Evolutionary conservation across 2,329 filamentous ascomycete genomes (phyloP), one percentile per base, ranked within the genome.

Genomic region (Shiraia bambusicola): DNA sequence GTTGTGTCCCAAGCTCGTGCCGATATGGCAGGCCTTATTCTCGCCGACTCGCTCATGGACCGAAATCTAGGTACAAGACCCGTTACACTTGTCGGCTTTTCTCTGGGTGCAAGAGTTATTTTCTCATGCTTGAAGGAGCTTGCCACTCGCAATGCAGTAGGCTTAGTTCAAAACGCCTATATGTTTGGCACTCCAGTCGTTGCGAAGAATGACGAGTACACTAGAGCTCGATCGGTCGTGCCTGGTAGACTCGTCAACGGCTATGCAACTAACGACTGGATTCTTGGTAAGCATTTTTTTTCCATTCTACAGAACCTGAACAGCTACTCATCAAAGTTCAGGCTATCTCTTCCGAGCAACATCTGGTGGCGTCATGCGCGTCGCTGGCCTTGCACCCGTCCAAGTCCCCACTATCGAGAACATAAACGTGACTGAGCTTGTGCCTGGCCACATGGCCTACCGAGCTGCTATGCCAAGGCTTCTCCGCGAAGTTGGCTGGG

Each of bases 361-460:
- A 3, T 87, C 86, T 54, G 93, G 93, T 52, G 93, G 93, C 30
- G 92, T 97, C 59, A 86, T 90, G 68, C 83, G 85, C 14, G 81
- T 98, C 1, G 91, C 91, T 4, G 93, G 93, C 10, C 78, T 98
- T 29, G 87, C 82, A 1, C 77, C 86, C 1, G 78, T 97, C 2
- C 81, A 92, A 31, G 80, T 94, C n/a, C 83, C 85, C 0, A 88
- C 86, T 12, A 71, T 97, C 12, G 93, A 97, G 65, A 97, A 96
- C 59, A 77, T 94, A 50, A 83, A 97, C 63, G 86, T 94, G 28
- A 94, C 91, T 1, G 82, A 90, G 41, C 74, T 86, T 33, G 92
- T 97, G 12, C 82, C 84, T 19, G 92, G 93, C 1, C 93, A 98
- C 65, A 97, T 97, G 92, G 88, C 93, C 37, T 98, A 98, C 71